These are phyloP conservation scores for Fonsecaea pugnacius DNA, from an alignment of 2,329 filamentous ascomycete genomes.

Conservation along the genomic window DNA sequence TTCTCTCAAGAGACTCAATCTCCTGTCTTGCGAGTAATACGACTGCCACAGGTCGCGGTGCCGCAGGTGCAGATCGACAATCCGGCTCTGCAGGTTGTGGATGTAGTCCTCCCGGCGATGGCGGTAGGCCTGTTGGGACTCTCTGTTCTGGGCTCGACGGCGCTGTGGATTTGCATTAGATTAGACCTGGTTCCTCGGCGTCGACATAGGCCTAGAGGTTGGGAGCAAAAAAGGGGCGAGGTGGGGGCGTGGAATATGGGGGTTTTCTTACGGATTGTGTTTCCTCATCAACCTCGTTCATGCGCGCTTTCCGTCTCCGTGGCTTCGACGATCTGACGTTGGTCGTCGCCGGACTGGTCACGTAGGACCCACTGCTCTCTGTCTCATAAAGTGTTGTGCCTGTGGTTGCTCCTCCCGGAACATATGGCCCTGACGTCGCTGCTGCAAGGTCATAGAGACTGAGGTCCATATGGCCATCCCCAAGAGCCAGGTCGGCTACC, in stretches of 20 bases:
- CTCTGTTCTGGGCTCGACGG: conserved; percentile 20
- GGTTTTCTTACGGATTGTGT: conserved; percentile 12
- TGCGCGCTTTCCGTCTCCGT: conserved; percentile 19
- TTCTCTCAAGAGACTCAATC: conserved; percentile 8
- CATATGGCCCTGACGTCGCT: neutral
- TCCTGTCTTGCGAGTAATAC: conserved; percentile 4
- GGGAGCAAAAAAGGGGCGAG: no score
- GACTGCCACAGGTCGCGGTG: conserved; percentile 18
- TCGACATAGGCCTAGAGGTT: no score
- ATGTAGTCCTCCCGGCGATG: conserved; percentile 15
- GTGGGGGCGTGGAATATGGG: no score
- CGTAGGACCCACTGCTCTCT: neutral
- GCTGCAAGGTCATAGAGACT: neutral
- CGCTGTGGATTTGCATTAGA: conserved; percentile 4
- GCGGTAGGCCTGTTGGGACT: conserved; percentile 16
- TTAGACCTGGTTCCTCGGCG: no score
- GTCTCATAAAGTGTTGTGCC: neutral
- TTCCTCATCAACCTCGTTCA: conserved; percentile 15
- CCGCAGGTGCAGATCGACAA: conserved; percentile 16
- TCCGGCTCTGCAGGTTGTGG: conserved; percentile 2
- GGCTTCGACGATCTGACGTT: neutral
- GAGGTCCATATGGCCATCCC: neutral
- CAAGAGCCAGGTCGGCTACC: neutral
- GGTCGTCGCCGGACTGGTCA: neutral
- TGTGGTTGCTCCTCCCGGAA: neutral